phyloP scores from a whole-genome alignment of 768 basidiomycete species.

The Tulasnella sp. region DNA sequence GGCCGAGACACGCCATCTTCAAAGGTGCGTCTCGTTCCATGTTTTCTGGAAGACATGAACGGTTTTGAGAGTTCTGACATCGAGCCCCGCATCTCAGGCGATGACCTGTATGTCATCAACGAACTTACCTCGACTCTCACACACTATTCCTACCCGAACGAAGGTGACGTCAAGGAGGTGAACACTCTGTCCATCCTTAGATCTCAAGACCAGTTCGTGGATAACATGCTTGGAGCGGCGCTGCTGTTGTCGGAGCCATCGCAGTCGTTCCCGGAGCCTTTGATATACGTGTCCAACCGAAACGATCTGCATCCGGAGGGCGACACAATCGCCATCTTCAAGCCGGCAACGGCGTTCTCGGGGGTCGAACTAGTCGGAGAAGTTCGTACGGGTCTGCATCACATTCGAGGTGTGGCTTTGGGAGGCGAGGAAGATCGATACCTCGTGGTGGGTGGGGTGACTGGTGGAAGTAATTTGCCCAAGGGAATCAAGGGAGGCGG shows the following conservation, averaged over 20 bases:
- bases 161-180: slow-evolving; percentile 24
- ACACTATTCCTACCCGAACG: slow-evolving; percentile 32
- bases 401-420: slow-evolving; percentile 60
- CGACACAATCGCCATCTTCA: slow-evolving; percentile 62
- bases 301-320: slow-evolving; percentile 59
- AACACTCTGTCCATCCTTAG: slow-evolving; percentile 20
- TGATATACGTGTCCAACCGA: slow-evolving; percentile 65
- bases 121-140: slow-evolving; percentile 52
- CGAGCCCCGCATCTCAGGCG: slow-evolving; percentile 32
- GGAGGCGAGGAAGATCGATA: slow-evolving; percentile 52
- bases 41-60: background rate
- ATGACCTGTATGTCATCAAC: slow-evolving; percentile 50
- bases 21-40: too few species aligned
- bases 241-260: slow-evolving; percentile 50
- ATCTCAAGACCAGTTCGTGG: slow-evolving; percentile 34
- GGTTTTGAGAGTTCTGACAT: background rate
- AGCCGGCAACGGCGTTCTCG: slow-evolving; percentile 28
- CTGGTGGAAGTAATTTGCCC: too few species aligned
- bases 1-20: too few species aligned
- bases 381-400: slow-evolving; percentile 55
- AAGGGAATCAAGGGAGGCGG: slow-evolving; percentile 31
- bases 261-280: slow-evolving; percentile 39
- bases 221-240: slow-evolving; percentile 35
- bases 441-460: slow-evolving; percentile 51
- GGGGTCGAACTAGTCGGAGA: slow-evolving; percentile 38